Base-by-base conservation (phyloP, 1,284 basidiomycete species). In the Spongispora temasekensis region DNA sequence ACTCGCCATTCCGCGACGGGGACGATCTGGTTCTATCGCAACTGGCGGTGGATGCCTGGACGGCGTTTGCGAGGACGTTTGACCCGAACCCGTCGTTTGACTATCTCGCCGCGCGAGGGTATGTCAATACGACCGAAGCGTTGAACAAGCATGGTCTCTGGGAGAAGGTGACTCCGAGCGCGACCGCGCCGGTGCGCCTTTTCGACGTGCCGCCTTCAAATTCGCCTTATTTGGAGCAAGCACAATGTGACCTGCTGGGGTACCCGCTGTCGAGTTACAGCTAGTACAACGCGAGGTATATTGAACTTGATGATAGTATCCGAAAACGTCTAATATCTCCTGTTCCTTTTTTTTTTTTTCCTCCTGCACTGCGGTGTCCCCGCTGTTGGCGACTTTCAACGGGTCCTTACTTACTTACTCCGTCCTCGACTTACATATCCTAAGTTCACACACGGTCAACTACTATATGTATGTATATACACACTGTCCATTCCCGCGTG, bases 31-130 rank as follows among this genome's bases (percentile, higher is more conserved):
- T 73, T 4, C 73, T 78, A 66, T 72, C 73, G 61, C 77, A 78
- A 64, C 65, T 74, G 56, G 67, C 65, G 34, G 59, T 76, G 30
- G 79, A 80, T 60, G 60, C 69, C 27, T 81, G 78, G 78, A 68
- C 75, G 0, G 64, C 74, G 5, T 81, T 80, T 61, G 77, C 74
- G 19, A 72, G 78, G 55, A 76, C 75, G 15, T 75, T 75, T 65
- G 65, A 80, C 58, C 79, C 79, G 5, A 80, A 81, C 64, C 78
- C 77, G 2, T 70, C 75, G 50, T 67, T 63, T 15, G 68, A 61
- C 1, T 78, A 76, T 65, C 71, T 80, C 23, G 56, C 62, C 5
- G 77, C 75, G 2, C 71, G 78, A 31, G 74, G 71, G 2, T 74
- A 65, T 37, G 27, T 10, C 30, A 65, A 62, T 30, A 62, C 63